Base-by-base conservation (phyloP, 306 rosid species). In the Lathyrus oleraceus region DNA sequence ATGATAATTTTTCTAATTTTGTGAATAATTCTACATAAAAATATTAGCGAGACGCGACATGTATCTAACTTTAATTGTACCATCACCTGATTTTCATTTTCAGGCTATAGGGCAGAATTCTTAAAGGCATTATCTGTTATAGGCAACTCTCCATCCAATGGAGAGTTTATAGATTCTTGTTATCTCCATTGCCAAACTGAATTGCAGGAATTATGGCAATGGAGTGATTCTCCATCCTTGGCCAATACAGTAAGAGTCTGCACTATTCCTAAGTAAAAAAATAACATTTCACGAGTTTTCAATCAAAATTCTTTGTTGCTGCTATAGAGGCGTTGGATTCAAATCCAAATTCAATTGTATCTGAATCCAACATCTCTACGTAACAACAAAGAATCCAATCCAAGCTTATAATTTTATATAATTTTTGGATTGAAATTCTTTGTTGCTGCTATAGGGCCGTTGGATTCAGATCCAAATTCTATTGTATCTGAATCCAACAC, bases 141-240 rank as follows among this genome's bases (percentile, higher is more conserved):
- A 35, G 63, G 74, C 2, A 38, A 16, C 76, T 76, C 91, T 56
- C 8, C 81, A 42, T 77, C 83, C 1, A 85, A 80, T 32, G 97
- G 96, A 69, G 14, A 85, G 81, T 94, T 90, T 21, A 80, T 90
- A 63, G 96, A 90, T 73, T 81, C 96, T 63, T 94, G 98, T 81
- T 90, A 90, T 76, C 82, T 90, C 2, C 98, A 94, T 74, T 90
- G 98, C 81, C 98, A 94, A 87, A 90, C 90, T 4, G 96, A 87
- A 85, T 49, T 32, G 87, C 98, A 90, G 76, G 96, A 88, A 69
- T 78, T 90, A 38, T 94, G 98, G 98, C 39, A 86, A 20, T 80
- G 83, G 73, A 72, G 44, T 6, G 88, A 88, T 78, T 90, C 98
- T 61, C 97, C 97, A 1, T 1, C 57, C 68, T 76, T 94, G 17